Conservation (phyloP, 1,284 basidiomycete genomes). For the Rhodotorula sp. region DNA sequence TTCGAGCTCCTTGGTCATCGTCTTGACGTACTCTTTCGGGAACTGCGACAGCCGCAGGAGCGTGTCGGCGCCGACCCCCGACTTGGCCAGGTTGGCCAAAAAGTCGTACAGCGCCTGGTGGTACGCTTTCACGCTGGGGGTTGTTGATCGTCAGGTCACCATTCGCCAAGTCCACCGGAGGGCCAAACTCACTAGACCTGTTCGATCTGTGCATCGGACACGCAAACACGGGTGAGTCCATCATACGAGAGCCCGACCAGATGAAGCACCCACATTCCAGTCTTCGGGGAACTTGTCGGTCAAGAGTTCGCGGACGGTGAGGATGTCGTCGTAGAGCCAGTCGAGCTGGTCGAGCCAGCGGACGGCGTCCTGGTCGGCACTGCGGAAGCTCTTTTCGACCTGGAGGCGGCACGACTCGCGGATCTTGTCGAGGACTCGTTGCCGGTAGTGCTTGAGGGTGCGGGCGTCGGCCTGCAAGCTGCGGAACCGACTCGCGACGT, state of each 20-base stretch:
- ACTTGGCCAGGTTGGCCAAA: slow-evolving; percentile 67
- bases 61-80: slow-evolving; percentile 74
- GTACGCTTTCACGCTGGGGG: slow-evolving; percentile 84
- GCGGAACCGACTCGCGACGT: slow-evolving; percentile 83
- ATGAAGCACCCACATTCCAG: slow-evolving; percentile 42
- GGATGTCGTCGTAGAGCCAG: slow-evolving; percentile 95
- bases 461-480: slow-evolving; percentile 90
- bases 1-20: slow-evolving; percentile 83
- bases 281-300: slow-evolving; percentile 88
- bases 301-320: slow-evolving; percentile 81
- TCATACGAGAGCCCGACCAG: not conserved
- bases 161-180: not conserved
- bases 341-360: slow-evolving; percentile 73
- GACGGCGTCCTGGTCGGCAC: slow-evolving; percentile 46
- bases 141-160: not conserved
- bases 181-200: slow-evolving; percentile 28
- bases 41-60: slow-evolving; percentile 85
- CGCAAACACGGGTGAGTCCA: not conserved
- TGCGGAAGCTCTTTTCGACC: slow-evolving; percentile 25
- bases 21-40: slow-evolving; percentile 91
- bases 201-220: slow-evolving; percentile 12
- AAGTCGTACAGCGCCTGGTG: slow-evolving; percentile 82
- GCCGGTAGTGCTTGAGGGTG: slow-evolving; percentile 91
- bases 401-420: slow-evolving; percentile 52
- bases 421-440: slow-evolving; percentile 81